Percentiles rank a stretch among this genome's conserved stretches.
Conservation (phyloP, 805 yeast genomes). For the Yamadazyma philogaea region DNA sequence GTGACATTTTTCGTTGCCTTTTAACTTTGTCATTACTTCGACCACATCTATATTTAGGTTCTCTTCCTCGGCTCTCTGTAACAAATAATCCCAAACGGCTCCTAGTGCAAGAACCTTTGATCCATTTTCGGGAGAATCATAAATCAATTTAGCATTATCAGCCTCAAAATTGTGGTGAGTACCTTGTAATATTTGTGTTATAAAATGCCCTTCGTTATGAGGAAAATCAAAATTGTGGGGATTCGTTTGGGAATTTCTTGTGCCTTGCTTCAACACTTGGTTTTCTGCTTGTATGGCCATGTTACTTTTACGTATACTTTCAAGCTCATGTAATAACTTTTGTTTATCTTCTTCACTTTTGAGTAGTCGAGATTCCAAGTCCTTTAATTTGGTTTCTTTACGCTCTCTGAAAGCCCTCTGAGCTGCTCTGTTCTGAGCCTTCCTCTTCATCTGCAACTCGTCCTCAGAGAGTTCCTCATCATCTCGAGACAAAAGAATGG, state of each 20-base stretch:
- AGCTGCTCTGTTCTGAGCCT: conserved; percentile 82
- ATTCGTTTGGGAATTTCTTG: background rate
- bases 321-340: conserved; percentile 45
- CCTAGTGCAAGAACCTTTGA: conserved; percentile 61
- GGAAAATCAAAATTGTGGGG: conserved; percentile 24
- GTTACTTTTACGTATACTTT: conserved; percentile 52
- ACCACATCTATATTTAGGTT: conserved; percentile 52
- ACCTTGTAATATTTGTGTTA: conserved; percentile 26
- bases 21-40: conserved; percentile 55
- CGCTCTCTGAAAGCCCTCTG: conserved; percentile 85
- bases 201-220: conserved; percentile 31
- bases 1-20: conserved; percentile 73
- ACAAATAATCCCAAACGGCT: conserved; percentile 81
- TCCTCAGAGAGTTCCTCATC: conserved; percentile 37
- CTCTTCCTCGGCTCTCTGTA: conserved; percentile 43
- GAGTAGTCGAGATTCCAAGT: conserved; percentile 56
- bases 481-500: conserved; percentile 33
- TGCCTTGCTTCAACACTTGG: conserved; percentile 40
- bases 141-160: conserved; percentile 27
- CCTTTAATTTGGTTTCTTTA: conserved; percentile 68
- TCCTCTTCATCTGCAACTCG: conserved; percentile 53
- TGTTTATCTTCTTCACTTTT: conserved; percentile 56
- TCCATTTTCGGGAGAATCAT: conserved; percentile 37
- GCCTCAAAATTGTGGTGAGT: conserved; percentile 21
- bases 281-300: conserved; percentile 60